Evolutionary conservation across 176 grass and related monocot genomes (phyloP).

Genomic region (Secale cereale): DNA sequence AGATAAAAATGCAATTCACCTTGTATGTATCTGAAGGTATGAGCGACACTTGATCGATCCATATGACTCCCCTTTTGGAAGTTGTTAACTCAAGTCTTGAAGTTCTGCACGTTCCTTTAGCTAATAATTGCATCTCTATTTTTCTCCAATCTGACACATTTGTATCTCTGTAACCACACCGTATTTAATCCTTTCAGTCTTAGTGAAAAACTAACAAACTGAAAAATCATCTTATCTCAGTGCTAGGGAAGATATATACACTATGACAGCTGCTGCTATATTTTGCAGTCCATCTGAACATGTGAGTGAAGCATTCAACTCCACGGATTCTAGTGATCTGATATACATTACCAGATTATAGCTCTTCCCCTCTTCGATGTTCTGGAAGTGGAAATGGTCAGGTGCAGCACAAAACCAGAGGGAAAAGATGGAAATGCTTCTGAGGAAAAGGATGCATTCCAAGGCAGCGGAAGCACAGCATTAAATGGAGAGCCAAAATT

Average conservation of each 20-base stretch:
- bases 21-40: slow-evolving; percentile 52
- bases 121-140: slow-evolving; percentile 23
- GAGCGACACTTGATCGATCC: slow-evolving; percentile 57
- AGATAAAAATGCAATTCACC: slow-evolving; percentile 2
- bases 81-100: slow-evolving; percentile 43
- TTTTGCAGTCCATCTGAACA: slow-evolving; percentile 8
- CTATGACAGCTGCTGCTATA: slow-evolving; percentile 7
- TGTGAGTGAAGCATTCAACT: slow-evolving; percentile 49
- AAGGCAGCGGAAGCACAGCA: neutral
- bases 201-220: neutral
- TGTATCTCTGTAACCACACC: neutral
- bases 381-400: slow-evolving; percentile 52
- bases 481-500: neutral
- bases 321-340: slow-evolving; percentile 41
- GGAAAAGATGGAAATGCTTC: neutral
- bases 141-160: slow-evolving; percentile 31
- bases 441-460: neutral
- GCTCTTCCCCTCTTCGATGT: slow-evolving; percentile 67
- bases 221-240: neutral
- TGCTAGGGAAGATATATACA: neutral
- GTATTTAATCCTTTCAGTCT: neutral
- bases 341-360: slow-evolving; percentile 71
- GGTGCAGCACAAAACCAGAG: slow-evolving; percentile 2
- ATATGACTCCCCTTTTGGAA: slow-evolving; percentile 34
- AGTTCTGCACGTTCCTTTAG: slow-evolving; percentile 29